A percentile compares a stretch with the other conserved stretches of the same genome.
phyloP scores from a whole-genome alignment of 768 basidiomycete genomes.

The Auricularia auricula-judae region DNA sequence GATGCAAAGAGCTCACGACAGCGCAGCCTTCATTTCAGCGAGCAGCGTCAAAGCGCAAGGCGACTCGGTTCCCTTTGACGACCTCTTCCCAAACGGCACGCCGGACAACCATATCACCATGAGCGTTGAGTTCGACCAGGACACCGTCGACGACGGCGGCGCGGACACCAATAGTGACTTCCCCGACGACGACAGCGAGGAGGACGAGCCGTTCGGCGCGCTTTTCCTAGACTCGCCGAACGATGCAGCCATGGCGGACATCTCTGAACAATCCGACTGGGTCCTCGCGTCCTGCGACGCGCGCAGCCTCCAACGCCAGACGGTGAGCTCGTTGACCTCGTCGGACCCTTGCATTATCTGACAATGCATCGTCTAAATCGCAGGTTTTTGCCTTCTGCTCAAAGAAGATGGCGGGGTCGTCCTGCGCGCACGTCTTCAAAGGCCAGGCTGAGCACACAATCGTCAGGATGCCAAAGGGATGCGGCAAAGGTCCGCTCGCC shows the following conservation, averaged over 20 bases:
- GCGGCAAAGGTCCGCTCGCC: slow-evolving; percentile 2
- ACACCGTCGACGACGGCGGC: background rate
- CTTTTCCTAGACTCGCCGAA: slow-evolving; percentile 2
- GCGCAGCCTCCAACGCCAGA: background rate
- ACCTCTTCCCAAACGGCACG: background rate
- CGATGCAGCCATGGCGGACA: background rate
- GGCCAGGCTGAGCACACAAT: slow-evolving; percentile 4
- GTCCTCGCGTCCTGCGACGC: background rate
- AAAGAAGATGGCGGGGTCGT: background rate
- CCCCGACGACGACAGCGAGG: background rate
- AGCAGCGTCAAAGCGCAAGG: too few species aligned
- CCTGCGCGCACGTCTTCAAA: slow-evolving; percentile 3
- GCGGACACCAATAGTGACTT: background rate
- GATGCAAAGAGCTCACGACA: too few species aligned
- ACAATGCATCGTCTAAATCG: too few species aligned
- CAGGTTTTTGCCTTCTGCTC: slow-evolving; percentile 6
- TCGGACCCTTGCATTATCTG: too few species aligned
- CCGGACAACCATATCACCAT: background rate
- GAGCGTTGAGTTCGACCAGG: background rate
- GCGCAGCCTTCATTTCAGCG: too few species aligned
- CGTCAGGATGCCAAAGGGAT: slow-evolving; percentile 3
- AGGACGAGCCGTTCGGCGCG: slow-evolving; percentile 1
- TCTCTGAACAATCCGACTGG: slow-evolving; percentile 1
- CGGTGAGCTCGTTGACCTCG: background rate
- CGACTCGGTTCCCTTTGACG: background rate